Evolutionary conservation across 2,329 filamentous ascomycete genomes (phyloP).

Genomic region (Penicillium rolfsii): DNA sequence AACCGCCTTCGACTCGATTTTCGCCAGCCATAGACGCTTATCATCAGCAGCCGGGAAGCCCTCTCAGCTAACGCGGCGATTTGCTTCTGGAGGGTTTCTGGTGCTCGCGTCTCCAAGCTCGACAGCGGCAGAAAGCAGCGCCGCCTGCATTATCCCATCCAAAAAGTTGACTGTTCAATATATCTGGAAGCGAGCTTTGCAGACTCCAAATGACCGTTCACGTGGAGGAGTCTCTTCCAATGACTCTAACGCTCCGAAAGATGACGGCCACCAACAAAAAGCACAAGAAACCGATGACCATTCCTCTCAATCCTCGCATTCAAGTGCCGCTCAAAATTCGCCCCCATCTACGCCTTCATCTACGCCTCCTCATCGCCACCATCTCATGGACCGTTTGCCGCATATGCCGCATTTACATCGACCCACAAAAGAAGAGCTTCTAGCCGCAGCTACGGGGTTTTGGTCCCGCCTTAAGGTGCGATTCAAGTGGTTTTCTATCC

Average conservation of each 20-base stretch:
- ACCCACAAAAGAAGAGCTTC: slow-evolving; percentile 88
- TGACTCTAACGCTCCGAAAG: slow-evolving; percentile 20
- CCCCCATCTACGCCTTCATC: slow-evolving; percentile 21
- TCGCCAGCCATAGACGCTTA: slow-evolving; percentile 21
- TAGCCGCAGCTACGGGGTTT: slow-evolving; percentile 89
- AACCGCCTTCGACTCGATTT: slow-evolving; percentile 20
- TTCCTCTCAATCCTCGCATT: slow-evolving; percentile 3
- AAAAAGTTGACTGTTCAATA: slow-evolving; percentile 38
- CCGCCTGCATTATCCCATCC: slow-evolving; percentile 36
- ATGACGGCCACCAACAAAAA: slow-evolving; percentile 16
- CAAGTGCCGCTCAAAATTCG: slow-evolving; percentile 32
- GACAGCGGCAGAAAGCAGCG: slow-evolving; percentile 38
- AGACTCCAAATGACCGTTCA: slow-evolving; percentile 32
- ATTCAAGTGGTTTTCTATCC: slow-evolving; percentile 97
- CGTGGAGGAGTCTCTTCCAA: slow-evolving; percentile 22
- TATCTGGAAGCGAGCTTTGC: slow-evolving; percentile 38
- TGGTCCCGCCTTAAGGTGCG: slow-evolving; percentile 87
- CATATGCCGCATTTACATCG: slow-evolving; percentile 77
- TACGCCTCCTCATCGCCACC: slow-evolving; percentile 38
- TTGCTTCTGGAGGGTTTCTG: slow-evolving; percentile 59
- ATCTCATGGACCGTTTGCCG: slow-evolving; percentile 63
- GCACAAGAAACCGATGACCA: slow-evolving; percentile 15
- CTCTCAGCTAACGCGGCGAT: slow-evolving; percentile 54
- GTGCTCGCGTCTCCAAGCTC: slow-evolving; percentile 49
- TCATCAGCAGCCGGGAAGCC: slow-evolving; percentile 31